Conservation (phyloP, 1,139 yeast species). For the Yamadazyma aaseri region DNA sequence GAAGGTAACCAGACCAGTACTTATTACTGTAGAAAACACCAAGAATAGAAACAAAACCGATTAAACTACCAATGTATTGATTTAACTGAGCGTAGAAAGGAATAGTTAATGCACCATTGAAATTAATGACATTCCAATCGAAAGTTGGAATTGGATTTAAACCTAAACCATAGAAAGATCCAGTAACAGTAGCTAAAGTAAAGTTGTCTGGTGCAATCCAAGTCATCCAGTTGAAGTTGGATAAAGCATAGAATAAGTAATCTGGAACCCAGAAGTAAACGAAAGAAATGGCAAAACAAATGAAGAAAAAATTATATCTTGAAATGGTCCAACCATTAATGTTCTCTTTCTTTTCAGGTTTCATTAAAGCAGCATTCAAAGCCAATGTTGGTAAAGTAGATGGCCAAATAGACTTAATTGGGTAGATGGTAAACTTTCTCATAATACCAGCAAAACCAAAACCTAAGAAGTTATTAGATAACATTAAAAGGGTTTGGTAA, state of each 20-base stretch:
- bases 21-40: slow-evolving; percentile 52
- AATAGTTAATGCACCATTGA: slow-evolving; percentile 26
- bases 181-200: slow-evolving; percentile 55
- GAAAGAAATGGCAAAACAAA: slow-evolving; percentile 23
- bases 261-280: slow-evolving; percentile 37
- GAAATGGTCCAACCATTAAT: slow-evolving; percentile 40
- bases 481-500: slow-evolving; percentile 48
- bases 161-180: slow-evolving; percentile 52
- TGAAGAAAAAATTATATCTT: slow-evolving; percentile 29
- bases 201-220: slow-evolving; percentile 35
- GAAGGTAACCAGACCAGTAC: slow-evolving; percentile 52
- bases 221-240: slow-evolving; percentile 37
- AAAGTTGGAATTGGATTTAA: slow-evolving; percentile 56
- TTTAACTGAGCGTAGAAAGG: slow-evolving; percentile 50
- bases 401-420: slow-evolving; percentile 59
- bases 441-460: slow-evolving; percentile 63
- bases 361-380: slow-evolving; percentile 50
- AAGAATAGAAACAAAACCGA: slow-evolving; percentile 42
- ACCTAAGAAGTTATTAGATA: slow-evolving; percentile 60
- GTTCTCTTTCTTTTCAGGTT: slow-evolving; percentile 38
- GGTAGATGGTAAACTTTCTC: slow-evolving; percentile 57
- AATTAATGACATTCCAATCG: slow-evolving; percentile 45
- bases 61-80: slow-evolving; percentile 39
- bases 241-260: slow-evolving; percentile 31
- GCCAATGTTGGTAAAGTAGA: slow-evolving; percentile 54